A percentile compares a stretch with the other conserved stretches of the same genome.
Evolutionary conservation across 2,329 filamentous ascomycete species (phyloP).

Genomic region (Calonectria hongkongensis): DNA sequence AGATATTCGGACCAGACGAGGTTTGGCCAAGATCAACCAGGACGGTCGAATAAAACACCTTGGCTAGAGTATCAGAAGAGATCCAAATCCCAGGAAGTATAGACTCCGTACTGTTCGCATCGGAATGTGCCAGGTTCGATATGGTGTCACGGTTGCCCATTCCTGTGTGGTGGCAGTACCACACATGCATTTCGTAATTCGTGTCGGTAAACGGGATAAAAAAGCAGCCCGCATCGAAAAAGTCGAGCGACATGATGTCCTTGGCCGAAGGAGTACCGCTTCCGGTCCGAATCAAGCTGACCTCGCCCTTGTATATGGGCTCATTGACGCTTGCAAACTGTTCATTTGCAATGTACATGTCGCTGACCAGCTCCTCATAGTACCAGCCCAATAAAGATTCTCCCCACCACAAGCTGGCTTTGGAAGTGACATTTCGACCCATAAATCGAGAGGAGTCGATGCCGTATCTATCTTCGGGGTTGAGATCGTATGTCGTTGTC

Average conservation of each 20-base stretch:
- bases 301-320: background rate
- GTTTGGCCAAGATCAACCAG: slow-evolving; percentile 9
- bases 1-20: background rate
- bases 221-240: slow-evolving; percentile 3
- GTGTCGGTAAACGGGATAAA: background rate
- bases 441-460: background rate
- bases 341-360: slow-evolving; percentile 8
- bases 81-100: slow-evolving; percentile 10
- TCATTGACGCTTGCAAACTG: background rate
- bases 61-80: background rate
- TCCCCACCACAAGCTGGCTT: background rate
- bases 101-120: background rate
- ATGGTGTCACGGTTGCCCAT: background rate
- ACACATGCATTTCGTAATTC: slow-evolving; percentile 9
- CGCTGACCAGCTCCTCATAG: background rate
- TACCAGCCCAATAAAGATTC: slow-evolving; percentile 5
- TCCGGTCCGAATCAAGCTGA: background rate
- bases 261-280: background rate
- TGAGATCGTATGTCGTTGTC: slow-evolving; percentile 5
- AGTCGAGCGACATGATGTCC: slow-evolving; percentile 3
- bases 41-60: slow-evolving; percentile 6
- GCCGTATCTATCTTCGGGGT: background rate
- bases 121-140: background rate
- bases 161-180: background rate
- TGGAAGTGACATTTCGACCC: background rate